Conservation (phyloP, 2,329 filamentous ascomycete genomes). For the Talaromyces sp. region DNA sequence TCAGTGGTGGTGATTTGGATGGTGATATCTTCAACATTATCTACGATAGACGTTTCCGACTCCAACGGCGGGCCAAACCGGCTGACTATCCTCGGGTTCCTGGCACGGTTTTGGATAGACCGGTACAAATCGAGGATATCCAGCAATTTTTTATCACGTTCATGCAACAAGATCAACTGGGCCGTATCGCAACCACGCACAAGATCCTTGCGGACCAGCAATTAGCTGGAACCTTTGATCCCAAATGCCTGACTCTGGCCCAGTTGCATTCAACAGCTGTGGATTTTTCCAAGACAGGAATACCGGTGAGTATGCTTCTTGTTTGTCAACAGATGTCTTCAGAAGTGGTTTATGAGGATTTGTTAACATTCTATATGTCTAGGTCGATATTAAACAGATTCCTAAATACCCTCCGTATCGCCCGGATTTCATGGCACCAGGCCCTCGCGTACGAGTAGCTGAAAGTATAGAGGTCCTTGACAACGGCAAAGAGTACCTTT, state of each 20-base stretch:
- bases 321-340: neutral
- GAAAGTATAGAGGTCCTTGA: constrained; percentile 16
- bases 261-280: constrained; percentile 65
- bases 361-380: neutral
- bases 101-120: constrained; percentile 56
- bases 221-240: constrained; percentile 47
- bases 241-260: constrained; percentile 53
- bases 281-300: constrained; percentile 71
- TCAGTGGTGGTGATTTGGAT: constrained; percentile 78
- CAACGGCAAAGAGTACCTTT: constrained; percentile 12
- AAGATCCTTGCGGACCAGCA: constrained; percentile 59
- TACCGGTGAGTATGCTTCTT: constrained; percentile 42
- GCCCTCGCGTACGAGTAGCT: constrained; percentile 18
- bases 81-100: constrained; percentile 63
- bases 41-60: constrained; percentile 56
- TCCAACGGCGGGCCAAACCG: constrained; percentile 45
- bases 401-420: constrained; percentile 14
- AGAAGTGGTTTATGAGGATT: neutral
- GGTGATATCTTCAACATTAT: constrained; percentile 79
- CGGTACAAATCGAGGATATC: constrained; percentile 62
- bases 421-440: constrained; percentile 22
- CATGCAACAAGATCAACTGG: constrained; percentile 63
- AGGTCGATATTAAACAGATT: constrained; percentile 17
- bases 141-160: constrained; percentile 75
- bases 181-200: constrained; percentile 61